These are phyloP conservation scores for Aspergillus pseudoterreus DNA, from an alignment of 2,329 filamentous ascomycete genomes.

Conservation along the genomic window DNA sequence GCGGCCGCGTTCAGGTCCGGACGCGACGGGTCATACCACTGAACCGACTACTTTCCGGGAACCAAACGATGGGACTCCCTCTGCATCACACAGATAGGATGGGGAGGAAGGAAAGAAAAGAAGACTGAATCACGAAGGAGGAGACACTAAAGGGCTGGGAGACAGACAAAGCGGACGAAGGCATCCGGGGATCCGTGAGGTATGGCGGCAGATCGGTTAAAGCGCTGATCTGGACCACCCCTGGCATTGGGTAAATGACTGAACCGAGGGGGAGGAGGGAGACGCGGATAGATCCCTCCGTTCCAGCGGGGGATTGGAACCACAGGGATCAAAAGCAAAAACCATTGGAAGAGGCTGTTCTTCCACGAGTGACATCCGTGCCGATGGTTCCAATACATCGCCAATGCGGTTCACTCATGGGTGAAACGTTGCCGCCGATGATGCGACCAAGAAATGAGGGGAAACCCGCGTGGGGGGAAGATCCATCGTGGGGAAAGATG, in stretches of 20 bases:
- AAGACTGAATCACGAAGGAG: background rate
- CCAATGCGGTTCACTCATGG: background rate
- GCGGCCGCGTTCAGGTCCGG: background rate
- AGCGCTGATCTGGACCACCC: background rate
- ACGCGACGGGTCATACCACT: background rate
- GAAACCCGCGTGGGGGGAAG: slow-evolving; percentile 2
- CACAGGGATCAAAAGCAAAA: background rate
- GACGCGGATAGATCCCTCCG: slow-evolving; percentile 2
- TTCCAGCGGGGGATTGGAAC: slow-evolving; percentile 6
- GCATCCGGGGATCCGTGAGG: background rate
- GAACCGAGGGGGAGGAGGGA: background rate
- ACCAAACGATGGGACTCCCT: background rate
- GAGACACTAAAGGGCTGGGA: background rate
- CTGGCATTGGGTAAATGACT: background rate
- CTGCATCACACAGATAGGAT: background rate
- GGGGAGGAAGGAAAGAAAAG: background rate
- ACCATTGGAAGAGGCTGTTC: slow-evolving; percentile 3
- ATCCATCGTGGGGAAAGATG: slow-evolving; percentile 1
- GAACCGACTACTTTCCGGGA: background rate
- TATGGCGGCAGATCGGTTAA: background rate
- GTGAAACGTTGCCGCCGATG: slow-evolving; percentile 13
- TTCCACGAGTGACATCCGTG: slow-evolving; percentile 14
- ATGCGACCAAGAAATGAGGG: slow-evolving; percentile 10
- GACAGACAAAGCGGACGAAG: background rate
- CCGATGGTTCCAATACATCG: background rate